These are phyloP conservation scores for Collybia nuda DNA, from an alignment of 768 basidiomycete genomes.

Conservation along the genomic window DNA sequence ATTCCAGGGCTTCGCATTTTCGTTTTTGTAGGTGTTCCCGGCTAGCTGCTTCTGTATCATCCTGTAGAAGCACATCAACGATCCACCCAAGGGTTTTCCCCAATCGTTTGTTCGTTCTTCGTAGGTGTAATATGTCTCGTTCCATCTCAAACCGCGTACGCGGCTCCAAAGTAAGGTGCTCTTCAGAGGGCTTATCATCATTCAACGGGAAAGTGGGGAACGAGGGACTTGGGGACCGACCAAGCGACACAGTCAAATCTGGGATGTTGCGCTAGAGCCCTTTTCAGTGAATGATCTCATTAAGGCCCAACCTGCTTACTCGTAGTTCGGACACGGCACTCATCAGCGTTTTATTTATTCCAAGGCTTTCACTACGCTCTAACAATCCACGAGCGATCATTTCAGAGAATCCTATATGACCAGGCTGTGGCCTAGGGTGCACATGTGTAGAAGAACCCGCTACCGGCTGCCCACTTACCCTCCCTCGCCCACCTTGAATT, in stretches of 20 bases:
- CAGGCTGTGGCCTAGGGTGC: slow-evolving; percentile 37
- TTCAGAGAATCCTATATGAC: slow-evolving; percentile 63
- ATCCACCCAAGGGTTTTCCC: slow-evolving; percentile 76
- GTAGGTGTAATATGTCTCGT: slow-evolving; percentile 55
- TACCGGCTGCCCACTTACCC: slow-evolving; percentile 3
- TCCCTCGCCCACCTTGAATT: slow-evolving; percentile 23
- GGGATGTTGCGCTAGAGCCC: slow-evolving; percentile 74
- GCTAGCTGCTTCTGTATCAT: slow-evolving; percentile 43
- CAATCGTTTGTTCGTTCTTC: slow-evolving; percentile 57
- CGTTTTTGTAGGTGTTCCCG: slow-evolving; percentile 38
- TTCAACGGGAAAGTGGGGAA: slow-evolving; percentile 59
- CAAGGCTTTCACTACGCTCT: slow-evolving; percentile 75
- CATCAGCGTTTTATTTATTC: slow-evolving; percentile 83
- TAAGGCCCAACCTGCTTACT: slow-evolving; percentile 38
- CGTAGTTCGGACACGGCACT: slow-evolving; percentile 77
- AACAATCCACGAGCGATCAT: slow-evolving; percentile 69
- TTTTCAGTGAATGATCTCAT: not conserved
- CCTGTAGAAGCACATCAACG: slow-evolving; percentile 66
- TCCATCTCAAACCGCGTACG: slow-evolving; percentile 71
- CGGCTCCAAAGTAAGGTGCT: slow-evolving; percentile 70
- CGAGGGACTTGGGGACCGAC: slow-evolving; percentile 51
- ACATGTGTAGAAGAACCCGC: slow-evolving; percentile 13
- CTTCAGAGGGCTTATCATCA: slow-evolving; percentile 56
- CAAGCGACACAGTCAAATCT: slow-evolving; percentile 71
- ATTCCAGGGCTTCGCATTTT: slow-evolving; percentile 69